Evolutionary conservation across 1,284 basidiomycete species (phyloP).

Genomic region (Puccinia brachypodii): DNA sequence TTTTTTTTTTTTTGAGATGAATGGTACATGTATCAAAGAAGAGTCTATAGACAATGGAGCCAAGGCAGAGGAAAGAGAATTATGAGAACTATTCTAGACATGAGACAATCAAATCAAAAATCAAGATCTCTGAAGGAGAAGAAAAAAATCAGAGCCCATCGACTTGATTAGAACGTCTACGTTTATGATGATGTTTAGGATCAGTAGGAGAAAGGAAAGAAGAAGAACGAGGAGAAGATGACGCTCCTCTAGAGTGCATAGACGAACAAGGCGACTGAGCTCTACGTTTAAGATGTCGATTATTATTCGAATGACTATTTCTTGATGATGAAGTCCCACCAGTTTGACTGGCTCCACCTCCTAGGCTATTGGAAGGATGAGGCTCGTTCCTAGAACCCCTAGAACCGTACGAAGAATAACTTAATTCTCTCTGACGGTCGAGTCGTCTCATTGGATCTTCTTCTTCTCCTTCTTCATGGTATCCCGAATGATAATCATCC

Average conservation of each 20-base stretch:
- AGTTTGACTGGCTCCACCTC: background rate
- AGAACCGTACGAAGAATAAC: background rate
- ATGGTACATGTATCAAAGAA: too few species aligned
- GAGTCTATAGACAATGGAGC: too few species aligned
- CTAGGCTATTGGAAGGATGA: background rate
- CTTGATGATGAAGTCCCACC: background rate
- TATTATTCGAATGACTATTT: background rate
- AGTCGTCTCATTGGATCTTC: background rate
- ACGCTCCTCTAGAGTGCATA: background rate
- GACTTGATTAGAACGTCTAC: constrained; percentile 5
- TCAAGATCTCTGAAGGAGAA: too few species aligned
- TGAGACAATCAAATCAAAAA: too few species aligned
- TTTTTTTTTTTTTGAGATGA: too few species aligned
- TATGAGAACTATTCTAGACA: too few species aligned
- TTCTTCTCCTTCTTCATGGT: background rate
- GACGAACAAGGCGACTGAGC: constrained; percentile 4
- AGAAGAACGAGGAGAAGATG: constrained; percentile 6
- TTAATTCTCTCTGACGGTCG: background rate
- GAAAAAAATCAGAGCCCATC: background rate
- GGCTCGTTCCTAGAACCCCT: constrained; percentile 2
- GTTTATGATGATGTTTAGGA: background rate
- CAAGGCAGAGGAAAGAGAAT: too few species aligned
- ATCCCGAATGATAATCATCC: background rate
- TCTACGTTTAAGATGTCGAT: constrained; percentile 5
- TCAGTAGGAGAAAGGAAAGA: constrained; percentile 20